These are phyloP conservation scores for Paraphoma chrysanthemicola DNA, from an alignment of 2,329 filamentous ascomycete species.

Conservation along the genomic window DNA sequence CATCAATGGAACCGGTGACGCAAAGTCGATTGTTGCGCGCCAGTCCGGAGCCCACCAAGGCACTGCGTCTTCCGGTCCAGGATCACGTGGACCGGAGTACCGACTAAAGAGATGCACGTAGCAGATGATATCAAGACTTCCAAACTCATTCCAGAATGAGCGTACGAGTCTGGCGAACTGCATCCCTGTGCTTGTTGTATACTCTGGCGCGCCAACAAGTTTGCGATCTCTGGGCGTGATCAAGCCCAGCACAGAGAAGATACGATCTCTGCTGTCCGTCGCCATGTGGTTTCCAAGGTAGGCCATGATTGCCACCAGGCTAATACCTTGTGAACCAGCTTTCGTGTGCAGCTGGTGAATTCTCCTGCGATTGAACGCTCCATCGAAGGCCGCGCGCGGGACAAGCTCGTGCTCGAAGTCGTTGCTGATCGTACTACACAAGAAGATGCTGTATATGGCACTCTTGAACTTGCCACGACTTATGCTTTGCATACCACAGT, in stretches of 20 bases:
- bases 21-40: constrained; percentile 23
- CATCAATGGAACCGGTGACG: constrained; percentile 43
- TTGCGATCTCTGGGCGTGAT: constrained; percentile 28
- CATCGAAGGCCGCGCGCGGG: constrained; percentile 31
- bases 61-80: constrained; percentile 12
- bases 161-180: constrained; percentile 37
- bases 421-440: constrained; percentile 26
- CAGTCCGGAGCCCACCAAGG: constrained; percentile 41
- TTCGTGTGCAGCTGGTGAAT: constrained; percentile 36
- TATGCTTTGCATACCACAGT: constrained; percentile 30
- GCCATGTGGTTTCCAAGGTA: constrained; percentile 39
- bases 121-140: constrained; percentile 37
- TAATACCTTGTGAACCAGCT: constrained; percentile 21
- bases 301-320: constrained; percentile 35
- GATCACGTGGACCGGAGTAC: constrained; percentile 21
- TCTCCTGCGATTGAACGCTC: constrained; percentile 37
- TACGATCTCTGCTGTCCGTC: constrained; percentile 35
- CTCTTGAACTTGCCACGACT: constrained; percentile 34
- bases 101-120: constrained; percentile 38
- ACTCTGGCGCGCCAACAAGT: constrained; percentile 34
- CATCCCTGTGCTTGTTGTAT: constrained; percentile 18
- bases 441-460: constrained; percentile 39
- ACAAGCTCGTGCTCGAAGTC: constrained; percentile 34
- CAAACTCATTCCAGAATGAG: constrained; percentile 33
- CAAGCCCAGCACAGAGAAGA: constrained; percentile 40